Base-by-base conservation (phyloP, 768 basidiomycete genomes). In the Gloeostereum incarnatum region DNA sequence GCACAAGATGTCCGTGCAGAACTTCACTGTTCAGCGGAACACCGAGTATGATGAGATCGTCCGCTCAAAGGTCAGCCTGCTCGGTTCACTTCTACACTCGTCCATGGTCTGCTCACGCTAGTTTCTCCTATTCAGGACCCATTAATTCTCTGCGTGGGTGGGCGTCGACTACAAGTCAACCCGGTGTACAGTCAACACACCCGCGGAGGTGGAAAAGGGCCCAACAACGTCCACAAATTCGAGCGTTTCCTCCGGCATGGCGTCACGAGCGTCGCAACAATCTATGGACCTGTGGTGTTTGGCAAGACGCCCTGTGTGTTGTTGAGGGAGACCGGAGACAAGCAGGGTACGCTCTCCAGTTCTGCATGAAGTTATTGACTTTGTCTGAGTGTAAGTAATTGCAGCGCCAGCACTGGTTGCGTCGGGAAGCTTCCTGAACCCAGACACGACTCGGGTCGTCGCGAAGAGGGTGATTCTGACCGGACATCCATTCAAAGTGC, bases 181-280 rank as follows among this genome's bases (percentile, higher is more conserved):
- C 96, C 96, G 0, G 60, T 93, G 22, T 99, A 86, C 63, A 93
- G 91, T 47, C 91, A 96, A 51, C 90, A 93, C 49, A 81, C 85
- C 3, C 75, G 80, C 5, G 92, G 91, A 9, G 91, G 91, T 13
- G 88, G 86, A 11, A 87, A 82, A 56, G 91, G 92, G 8, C 69
- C 78, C 30, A 99, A 99, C 68, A 97, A 98, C 50, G 91, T 96
- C 2, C 93, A 98, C 69, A 99, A 97, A 53, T 93, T 84, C 39
- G 90, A 96, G 60, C 77, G 87, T 22, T 99, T 78, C 60, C 68
- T 97, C 20, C 76, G 84, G 29, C 89, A 88, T 50, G 87, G 92
- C 4, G 62, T 67, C 22, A 84, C 86, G 3, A 73, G 65, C 40
- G 84, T 98, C 16, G 92, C 86, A 3, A 94, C 91, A 5, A 73